Percentiles rank a stretch among this genome's conserved stretches.
These are phyloP conservation scores for Colletotrichum cuscutae DNA, from an alignment of 2,329 filamentous ascomycete species.

Conservation along the genomic window DNA sequence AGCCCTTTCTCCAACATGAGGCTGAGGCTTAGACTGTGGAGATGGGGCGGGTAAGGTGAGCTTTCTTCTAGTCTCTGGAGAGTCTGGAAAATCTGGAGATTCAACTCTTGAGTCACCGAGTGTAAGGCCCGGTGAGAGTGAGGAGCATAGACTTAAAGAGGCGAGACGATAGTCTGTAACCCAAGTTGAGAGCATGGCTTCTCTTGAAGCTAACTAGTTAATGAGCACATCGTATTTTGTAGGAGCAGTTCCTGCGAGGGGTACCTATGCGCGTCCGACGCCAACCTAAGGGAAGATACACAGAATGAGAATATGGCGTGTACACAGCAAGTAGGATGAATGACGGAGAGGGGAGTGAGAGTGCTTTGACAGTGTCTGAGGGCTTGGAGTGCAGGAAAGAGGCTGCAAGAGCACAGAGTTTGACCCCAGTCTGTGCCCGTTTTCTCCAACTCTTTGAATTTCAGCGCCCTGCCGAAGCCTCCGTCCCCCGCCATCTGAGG, in stretches of 20 bases:
- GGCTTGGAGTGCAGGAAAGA: constrained; percentile 1
- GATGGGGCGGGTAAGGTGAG: background rate
- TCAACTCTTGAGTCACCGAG: background rate
- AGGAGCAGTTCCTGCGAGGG: background rate
- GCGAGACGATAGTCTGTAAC: background rate
- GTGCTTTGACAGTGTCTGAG: constrained; percentile 20
- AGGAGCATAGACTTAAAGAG: background rate
- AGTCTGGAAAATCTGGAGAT: background rate
- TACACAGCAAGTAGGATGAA: background rate
- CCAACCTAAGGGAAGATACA: too few relatives aligned
- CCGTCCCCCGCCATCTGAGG: background rate
- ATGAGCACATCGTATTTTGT: background rate
- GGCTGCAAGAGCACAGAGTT: constrained; percentile 34
- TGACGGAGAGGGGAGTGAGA: background rate
- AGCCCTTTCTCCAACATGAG: constrained; percentile 1
- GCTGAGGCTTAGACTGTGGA: background rate
- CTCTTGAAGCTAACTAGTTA: background rate
- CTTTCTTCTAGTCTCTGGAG: background rate
- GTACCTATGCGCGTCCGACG: too few relatives aligned
- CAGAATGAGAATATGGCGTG: too few relatives aligned
- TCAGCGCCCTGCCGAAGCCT: constrained; percentile 12
- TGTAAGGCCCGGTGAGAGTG: background rate
- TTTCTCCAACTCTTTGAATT: background rate
- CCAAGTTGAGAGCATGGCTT: background rate
- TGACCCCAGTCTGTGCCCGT: constrained; percentile 33